These are phyloP conservation scores for Arabidopsis suecica DNA, from an alignment of 345 rosid species.

Conservation along the genomic window DNA sequence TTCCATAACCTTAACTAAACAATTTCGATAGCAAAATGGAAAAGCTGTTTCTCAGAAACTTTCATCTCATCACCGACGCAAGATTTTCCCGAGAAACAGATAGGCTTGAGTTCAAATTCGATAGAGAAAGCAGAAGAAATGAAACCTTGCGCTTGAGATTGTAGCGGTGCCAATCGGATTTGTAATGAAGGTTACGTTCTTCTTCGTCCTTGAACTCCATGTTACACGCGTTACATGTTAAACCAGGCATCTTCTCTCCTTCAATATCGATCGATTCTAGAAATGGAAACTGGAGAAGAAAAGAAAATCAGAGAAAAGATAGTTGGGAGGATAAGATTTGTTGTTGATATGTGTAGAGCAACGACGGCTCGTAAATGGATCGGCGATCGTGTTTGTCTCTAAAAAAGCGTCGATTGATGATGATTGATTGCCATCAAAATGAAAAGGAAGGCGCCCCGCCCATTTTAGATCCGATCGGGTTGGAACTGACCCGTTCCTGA, in stretches of 20 bases:
- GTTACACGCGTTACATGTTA: constrained; percentile 95
- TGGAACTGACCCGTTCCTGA: not conserved
- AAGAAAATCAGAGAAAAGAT: constrained; percentile 1
- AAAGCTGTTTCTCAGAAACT: not conserved
- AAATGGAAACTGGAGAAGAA: not conserved
- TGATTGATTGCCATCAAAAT: not conserved
- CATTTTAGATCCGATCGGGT: constrained; percentile 26
- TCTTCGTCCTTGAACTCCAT: constrained; percentile 74
- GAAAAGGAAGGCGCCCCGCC: constrained; percentile 26
- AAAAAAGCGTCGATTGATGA: not conserved
- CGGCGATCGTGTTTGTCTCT: constrained; percentile 1
- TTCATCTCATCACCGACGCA: not conserved
- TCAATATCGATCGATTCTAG: constrained; percentile 7
- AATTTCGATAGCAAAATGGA: not conserved
- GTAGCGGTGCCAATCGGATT: constrained; percentile 99
- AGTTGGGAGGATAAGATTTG: not conserved
- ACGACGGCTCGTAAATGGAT: constrained; percentile 27
- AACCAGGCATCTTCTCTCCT: constrained; percentile 58
- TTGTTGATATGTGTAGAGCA: not conserved
- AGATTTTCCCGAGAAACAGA: not conserved
- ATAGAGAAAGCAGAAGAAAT: not conserved
- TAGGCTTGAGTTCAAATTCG: not conserved
- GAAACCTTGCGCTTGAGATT: constrained; percentile 95
- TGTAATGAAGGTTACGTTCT: constrained; percentile 86
- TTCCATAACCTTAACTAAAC: not conserved